These are phyloP conservation scores for Pleurotus eryngii DNA, from an alignment of 768 basidiomycete genomes.

Conservation along the genomic window DNA sequence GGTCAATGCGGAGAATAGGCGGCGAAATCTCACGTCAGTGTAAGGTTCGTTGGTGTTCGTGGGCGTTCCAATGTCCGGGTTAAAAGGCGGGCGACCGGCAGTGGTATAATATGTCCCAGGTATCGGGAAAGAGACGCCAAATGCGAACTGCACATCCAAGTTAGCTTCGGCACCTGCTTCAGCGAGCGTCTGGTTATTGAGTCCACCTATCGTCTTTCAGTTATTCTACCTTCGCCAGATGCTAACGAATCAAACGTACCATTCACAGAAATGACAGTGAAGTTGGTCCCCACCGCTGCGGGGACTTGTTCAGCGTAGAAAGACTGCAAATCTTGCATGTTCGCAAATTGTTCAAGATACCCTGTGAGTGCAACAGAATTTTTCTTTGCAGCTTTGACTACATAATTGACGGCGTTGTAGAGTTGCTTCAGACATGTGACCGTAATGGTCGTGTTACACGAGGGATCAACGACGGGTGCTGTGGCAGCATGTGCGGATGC, in stretches of 20 bases:
- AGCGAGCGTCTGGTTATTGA: constrained; percentile 51
- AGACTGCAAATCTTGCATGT: constrained; percentile 44
- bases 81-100: constrained; percentile 57
- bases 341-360: constrained; percentile 53
- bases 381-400: constrained; percentile 33
- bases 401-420: constrained; percentile 49
- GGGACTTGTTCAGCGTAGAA: constrained; percentile 51
- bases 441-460: constrained; percentile 49
- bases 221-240: background rate
- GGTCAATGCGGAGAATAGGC: background rate
- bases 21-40: constrained; percentile 14
- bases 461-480: constrained; percentile 37
- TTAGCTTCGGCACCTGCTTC: constrained; percentile 63
- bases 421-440: constrained; percentile 51
- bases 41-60: constrained; percentile 35
- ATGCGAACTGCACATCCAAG: constrained; percentile 65
- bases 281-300: constrained; percentile 45
- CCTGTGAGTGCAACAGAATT: constrained; percentile 55
- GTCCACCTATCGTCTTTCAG: constrained; percentile 43
- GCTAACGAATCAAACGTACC: constrained; percentile 30
- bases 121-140: constrained; percentile 61
- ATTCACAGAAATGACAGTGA: constrained; percentile 51
- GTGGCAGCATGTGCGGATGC: constrained; percentile 19
- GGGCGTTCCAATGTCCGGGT: constrained; percentile 39
- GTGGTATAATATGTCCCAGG: constrained; percentile 61